Conservation (phyloP, 768 basidiomycete genomes). For the Leccinum aurantiacum region DNA sequence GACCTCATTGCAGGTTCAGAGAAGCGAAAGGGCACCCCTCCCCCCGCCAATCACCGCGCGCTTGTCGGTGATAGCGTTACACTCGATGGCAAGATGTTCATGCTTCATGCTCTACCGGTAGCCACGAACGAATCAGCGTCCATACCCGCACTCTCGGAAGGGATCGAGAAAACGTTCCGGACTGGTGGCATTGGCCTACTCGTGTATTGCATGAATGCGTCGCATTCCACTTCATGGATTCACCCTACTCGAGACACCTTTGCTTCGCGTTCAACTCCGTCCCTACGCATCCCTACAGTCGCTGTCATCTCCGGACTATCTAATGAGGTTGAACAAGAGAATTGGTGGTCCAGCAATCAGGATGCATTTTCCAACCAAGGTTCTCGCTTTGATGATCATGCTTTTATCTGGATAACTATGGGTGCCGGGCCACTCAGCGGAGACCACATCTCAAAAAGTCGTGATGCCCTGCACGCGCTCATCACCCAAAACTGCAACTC, state of each 20-base stretch:
- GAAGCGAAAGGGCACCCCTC: neutral
- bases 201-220: constrained; percentile 23
- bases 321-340: constrained; percentile 8
- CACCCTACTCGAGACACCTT: constrained; percentile 14
- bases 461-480: constrained; percentile 15
- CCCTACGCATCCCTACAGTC: constrained; percentile 12
- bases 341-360: constrained; percentile 22
- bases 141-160: neutral
- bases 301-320: constrained; percentile 20
- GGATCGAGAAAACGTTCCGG: constrained; percentile 1
- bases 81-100: constrained; percentile 19
- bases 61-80: constrained; percentile 9
- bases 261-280: neutral
- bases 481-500: constrained; percentile 11
- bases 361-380: constrained; percentile 10
- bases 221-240: constrained; percentile 13
- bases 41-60: neutral
- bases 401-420: constrained; percentile 14
- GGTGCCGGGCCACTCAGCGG: constrained; percentile 1
- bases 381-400: constrained; percentile 15
- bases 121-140: constrained; percentile 3
- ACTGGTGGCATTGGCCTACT: constrained; percentile 19
- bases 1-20: constrained; percentile 17
- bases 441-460: constrained; percentile 9
- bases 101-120: constrained; percentile 5